Evolutionary conservation across 129 eudicot genomes (phyloP).

Genomic region (Centaurea solstitialis): DNA sequence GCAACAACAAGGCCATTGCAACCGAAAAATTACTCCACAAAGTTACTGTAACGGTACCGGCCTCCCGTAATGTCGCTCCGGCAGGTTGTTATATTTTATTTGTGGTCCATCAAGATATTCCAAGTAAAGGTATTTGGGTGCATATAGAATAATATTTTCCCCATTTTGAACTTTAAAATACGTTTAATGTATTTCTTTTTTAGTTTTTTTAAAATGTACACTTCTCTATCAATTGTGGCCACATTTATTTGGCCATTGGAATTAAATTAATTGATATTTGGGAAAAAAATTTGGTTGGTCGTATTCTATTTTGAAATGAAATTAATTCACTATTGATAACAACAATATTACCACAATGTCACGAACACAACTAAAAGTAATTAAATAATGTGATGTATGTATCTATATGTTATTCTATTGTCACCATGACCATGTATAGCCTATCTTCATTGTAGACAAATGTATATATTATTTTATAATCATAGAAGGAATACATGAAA

Average conservation of each 20-base stretch:
- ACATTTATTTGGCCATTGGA: not conserved
- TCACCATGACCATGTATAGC: not conserved
- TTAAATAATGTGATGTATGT: not conserved
- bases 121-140: slow-evolving; percentile 87
- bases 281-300: too few species aligned
- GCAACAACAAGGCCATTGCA: slow-evolving; percentile 19
- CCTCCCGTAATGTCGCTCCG: slow-evolving; percentile 60
- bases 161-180: not conserved
- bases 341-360: too few species aligned
- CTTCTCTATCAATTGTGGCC: slow-evolving; percentile 16
- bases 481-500: not conserved
- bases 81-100: slow-evolving; percentile 60
- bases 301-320: too few species aligned
- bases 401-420: not conserved
- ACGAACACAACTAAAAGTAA: too few species aligned
- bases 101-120: slow-evolving; percentile 67
- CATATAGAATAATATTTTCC: slow-evolving; percentile 19
- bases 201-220: not conserved
- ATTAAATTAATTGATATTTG: too few species aligned
- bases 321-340: too few species aligned
- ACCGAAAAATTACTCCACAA: slow-evolving; percentile 41
- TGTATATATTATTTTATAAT: not conserved
- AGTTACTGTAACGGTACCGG: slow-evolving; percentile 46
- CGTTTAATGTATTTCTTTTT: not conserved
- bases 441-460: not conserved